Evolutionary conservation across 805 yeast genomes (phyloP), one percentile per base, ranked within the genome.

Genomic region (Wickerhamia fluorescens): DNA sequence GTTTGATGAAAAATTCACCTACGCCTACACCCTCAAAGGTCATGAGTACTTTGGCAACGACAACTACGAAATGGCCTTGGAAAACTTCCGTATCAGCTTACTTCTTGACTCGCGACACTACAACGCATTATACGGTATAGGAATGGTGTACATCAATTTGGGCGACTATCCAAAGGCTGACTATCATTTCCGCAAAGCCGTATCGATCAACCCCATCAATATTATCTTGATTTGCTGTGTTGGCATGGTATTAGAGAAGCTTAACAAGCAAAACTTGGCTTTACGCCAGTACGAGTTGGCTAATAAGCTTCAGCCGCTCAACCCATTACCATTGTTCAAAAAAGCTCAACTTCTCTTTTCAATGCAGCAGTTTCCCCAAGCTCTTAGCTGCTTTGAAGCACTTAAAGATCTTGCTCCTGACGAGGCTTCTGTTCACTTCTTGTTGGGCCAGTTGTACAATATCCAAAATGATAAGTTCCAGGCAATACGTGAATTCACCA

Each of bases 81-180:
- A 80, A 33, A 75, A 85, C 36, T 92, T 87, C 66, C 58, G 95
- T 20, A 65, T 68, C 37, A 94, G 96, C 3, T 64, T 92, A 25
- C 60, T 79, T 14, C 67, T 78, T 23, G 95, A 89, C 45, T 68
- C 78, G 26, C 66, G 87, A 33, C 96, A 86, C 50, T 92, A 88
- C 55, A 92, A 89, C 54, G 96, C 97, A 0, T 75, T 88, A 46
- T 92, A 92, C 47, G 98, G 98, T 16, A 72, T 92, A 33, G 98
- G 97, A 6, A 86, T 87, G 89, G 94, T 87, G 16, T 81, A 78
- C 51, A 70, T 86, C 51, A 84, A 86, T 45, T 58, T 87, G 29
- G 97, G 96, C 4, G 87, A 85, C 43, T 76, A 76, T 46, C 75
- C 72, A 24, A 75, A 76, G 44, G 96, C 97, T 1, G 88, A 86